Evolutionary conservation across 2,329 filamentous ascomycete species (phyloP).

Genomic region (Ceratocystis lukuohia): DNA sequence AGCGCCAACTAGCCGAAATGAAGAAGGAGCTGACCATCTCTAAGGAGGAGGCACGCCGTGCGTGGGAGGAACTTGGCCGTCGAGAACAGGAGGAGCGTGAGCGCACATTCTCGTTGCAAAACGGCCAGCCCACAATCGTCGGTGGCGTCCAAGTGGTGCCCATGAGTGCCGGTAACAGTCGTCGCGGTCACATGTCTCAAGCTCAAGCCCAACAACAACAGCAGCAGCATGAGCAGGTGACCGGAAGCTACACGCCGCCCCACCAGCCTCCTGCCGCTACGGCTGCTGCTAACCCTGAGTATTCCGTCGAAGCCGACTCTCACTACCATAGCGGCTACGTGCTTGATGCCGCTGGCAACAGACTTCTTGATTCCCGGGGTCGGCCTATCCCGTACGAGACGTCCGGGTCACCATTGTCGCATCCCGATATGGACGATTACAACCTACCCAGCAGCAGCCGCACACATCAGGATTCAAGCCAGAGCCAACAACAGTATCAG

Average conservation of each 20-base stretch:
- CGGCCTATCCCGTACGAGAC: constrained; percentile 20
- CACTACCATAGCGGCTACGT: constrained; percentile 21
- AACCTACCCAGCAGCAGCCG: constrained; percentile 28
- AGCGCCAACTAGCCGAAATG: constrained; percentile 78
- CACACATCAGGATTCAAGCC: constrained; percentile 28
- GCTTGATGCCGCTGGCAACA: constrained; percentile 23
- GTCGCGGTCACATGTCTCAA: constrained; percentile 35
- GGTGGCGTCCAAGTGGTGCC: constrained; percentile 92
- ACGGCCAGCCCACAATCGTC: constrained; percentile 76
- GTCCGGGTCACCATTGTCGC: constrained; percentile 11
- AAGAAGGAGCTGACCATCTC: constrained; percentile 85
- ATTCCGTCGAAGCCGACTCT: constrained; percentile 23
- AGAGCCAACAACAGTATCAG: constrained; percentile 16
- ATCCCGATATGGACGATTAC: constrained; percentile 19
- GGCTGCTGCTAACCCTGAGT: constrained; percentile 22
- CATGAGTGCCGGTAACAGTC: constrained; percentile 51
- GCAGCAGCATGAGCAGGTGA: constrained; percentile 5
- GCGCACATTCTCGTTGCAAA: constrained; percentile 68
- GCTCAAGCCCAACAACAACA: background rate
- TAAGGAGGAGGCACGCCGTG: constrained; percentile 85
- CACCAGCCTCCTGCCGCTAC: constrained; percentile 17
- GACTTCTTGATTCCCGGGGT: constrained; percentile 23
- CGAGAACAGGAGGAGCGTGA: constrained; percentile 89
- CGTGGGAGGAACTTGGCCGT: constrained; percentile 92
- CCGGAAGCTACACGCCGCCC: constrained; percentile 14